phyloP scores from a whole-genome alignment of 768 basidiomycete species.

The Leccinellum rugosiceps region DNA sequence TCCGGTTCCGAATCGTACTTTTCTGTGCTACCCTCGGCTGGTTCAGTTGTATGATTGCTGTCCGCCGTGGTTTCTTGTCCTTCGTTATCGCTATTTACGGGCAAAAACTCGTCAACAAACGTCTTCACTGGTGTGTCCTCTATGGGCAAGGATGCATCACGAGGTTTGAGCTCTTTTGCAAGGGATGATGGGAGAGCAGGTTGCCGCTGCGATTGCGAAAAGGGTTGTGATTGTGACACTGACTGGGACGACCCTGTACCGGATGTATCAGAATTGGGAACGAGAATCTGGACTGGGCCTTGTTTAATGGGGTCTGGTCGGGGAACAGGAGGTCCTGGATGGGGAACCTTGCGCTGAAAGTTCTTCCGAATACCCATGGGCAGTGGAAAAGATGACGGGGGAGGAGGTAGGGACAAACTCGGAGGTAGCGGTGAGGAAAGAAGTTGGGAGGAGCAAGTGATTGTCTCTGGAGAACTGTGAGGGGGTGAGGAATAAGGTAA shows the following conservation, averaged over 20 bases:
- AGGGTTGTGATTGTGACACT: constrained; percentile 27
- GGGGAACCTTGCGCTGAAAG: constrained; percentile 46
- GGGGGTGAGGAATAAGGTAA: constrained; percentile 3
- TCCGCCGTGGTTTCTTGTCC: background rate
- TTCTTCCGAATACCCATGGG: constrained; percentile 19
- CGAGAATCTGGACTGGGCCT: constrained; percentile 45
- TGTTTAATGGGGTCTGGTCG: constrained; percentile 26
- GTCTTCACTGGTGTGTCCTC: background rate
- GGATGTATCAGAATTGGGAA: constrained; percentile 56
- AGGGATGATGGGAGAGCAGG: constrained; percentile 16
- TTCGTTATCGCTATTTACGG: background rate
- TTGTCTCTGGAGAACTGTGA: constrained; percentile 8
- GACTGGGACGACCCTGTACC: constrained; percentile 33
- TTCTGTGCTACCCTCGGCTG: background rate
- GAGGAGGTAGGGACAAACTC: constrained; percentile 12
- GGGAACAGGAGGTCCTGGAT: constrained; percentile 36
- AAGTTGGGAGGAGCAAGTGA: constrained; percentile 1
- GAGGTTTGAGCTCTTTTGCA: constrained; percentile 19
- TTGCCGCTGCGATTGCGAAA: constrained; percentile 32
- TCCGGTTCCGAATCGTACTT: background rate
- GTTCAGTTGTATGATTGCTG: background rate
- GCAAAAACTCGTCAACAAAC: background rate
- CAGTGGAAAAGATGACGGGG: constrained; percentile 3
- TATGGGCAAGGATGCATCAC: constrained; percentile 19
- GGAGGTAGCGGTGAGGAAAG: constrained; percentile 12